A percentile compares a stretch with the other conserved stretches of the same genome.
phyloP scores from a whole-genome alignment of 768 basidiomycete species.

The Tricholoma flavovirens region DNA sequence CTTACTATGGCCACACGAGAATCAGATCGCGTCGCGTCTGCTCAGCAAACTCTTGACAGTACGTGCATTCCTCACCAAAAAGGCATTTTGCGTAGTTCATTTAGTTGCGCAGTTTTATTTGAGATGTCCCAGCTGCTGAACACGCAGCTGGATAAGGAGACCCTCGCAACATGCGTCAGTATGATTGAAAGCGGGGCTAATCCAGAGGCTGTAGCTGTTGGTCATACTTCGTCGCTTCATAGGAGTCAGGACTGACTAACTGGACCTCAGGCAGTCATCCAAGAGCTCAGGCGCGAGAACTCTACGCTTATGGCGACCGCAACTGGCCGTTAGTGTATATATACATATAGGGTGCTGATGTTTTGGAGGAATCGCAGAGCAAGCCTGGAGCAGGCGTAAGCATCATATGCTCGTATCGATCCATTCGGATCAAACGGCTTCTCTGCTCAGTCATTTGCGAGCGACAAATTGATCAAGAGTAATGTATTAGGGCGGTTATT shows the following conservation, averaged over 20 bases:
- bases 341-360: too few species aligned
- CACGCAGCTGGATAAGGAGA: conserved; percentile 84
- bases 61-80: conserved; percentile 21
- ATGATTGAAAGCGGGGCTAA: conserved; percentile 93
- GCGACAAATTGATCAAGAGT: not conserved
- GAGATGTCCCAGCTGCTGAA: conserved; percentile 88
- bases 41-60: conserved; percentile 71
- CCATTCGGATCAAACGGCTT: not conserved
- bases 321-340: not conserved
- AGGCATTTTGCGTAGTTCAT: conserved; percentile 1
- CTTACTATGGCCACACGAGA: conserved; percentile 45
- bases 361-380: not conserved
- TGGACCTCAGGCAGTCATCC: conserved; percentile 65
- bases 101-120: conserved; percentile 52
- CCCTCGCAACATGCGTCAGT: conserved; percentile 84
- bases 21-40: conserved; percentile 54
- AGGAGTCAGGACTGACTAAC: conserved; percentile 1
- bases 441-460: not conserved
- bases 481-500: too few species aligned
- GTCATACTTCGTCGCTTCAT: conserved; percentile 10
- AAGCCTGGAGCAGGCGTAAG: not conserved
- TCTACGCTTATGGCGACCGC: conserved; percentile 29
- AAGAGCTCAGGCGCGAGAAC: conserved; percentile 74
- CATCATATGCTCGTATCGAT: not conserved
- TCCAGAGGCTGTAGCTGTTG: conserved; percentile 85